Evolutionary conservation across 352 stramenopile genomes (phyloP).

Genomic region (Phytophthora crassamura): DNA sequence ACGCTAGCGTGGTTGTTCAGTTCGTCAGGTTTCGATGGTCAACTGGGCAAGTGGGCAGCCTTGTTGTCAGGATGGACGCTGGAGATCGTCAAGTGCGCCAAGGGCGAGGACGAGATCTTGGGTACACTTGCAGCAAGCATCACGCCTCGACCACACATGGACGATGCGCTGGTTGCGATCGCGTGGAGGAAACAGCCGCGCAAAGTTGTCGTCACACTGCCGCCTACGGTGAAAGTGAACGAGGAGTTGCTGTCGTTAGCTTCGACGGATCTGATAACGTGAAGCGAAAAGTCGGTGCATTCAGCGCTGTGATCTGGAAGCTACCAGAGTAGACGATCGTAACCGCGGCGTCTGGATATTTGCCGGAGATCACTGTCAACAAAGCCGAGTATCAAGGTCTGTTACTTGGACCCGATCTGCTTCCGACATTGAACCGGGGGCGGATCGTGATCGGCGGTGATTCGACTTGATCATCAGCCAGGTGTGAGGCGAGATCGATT

Average conservation of each 20-base stretch:
- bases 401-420: conserved; percentile 1
- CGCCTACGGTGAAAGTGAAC: neutral
- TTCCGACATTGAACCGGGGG: no score
- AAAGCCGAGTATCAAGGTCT: conserved; percentile 27
- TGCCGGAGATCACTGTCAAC: conserved; percentile 15
- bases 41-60: no score
- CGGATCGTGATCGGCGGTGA: conserved; percentile 19
- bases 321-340: conserved; percentile 13
- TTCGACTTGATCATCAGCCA: conserved; percentile 13
- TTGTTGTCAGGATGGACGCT: no score
- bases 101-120: no score
- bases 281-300: conserved; percentile 10
- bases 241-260: conserved; percentile 11
- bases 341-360: neutral
- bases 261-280: conserved; percentile 28
- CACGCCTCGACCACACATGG: no score
- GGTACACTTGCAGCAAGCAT: no score
- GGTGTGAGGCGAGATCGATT: conserved; percentile 6
- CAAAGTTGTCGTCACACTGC: no score
- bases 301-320: conserved; percentile 23
- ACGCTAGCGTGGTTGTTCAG: no score
- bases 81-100: no score
- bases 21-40: no score
- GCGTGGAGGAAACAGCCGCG: no score
- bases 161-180: no score